Percentiles rank a stretch among this genome's conserved stretches.
Evolutionary conservation across 495 filamentous ascomycete species (phyloP).

Genomic region (Aspergillus sparsus): DNA sequence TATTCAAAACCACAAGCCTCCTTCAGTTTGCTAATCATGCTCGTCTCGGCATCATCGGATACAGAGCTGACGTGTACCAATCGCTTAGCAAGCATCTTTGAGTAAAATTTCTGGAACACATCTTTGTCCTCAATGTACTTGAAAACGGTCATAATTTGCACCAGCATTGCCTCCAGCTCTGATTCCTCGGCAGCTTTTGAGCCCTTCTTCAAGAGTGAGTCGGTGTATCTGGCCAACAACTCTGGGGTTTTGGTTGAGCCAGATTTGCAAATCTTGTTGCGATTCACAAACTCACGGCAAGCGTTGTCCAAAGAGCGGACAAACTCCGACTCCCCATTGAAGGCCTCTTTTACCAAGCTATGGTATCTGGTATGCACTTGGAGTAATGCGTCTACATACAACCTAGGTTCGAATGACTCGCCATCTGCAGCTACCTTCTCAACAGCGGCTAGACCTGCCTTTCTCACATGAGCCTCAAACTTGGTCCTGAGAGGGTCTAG

Average conservation of each 20-base stretch:
- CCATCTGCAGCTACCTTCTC: slow-evolving; percentile 88
- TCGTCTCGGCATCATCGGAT: slow-evolving; percentile 95
- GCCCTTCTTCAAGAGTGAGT: slow-evolving; percentile 89
- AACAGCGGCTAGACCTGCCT: slow-evolving; percentile 81
- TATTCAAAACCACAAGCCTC: slow-evolving; percentile 99
- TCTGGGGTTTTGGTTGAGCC: slow-evolving; percentile 92
- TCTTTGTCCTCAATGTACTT: slow-evolving; percentile 99
- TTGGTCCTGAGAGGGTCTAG: slow-evolving; percentile 83
- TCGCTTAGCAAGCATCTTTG: slow-evolving; percentile 91
- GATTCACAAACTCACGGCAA: slow-evolving; percentile 96
- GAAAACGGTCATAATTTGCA: slow-evolving; percentile 99
- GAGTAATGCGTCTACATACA: slow-evolving; percentile 92
- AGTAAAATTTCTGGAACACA: slow-evolving; percentile 99
- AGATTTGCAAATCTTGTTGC: slow-evolving; percentile 90
- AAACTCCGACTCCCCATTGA: slow-evolving; percentile 95
- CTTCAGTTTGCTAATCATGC: slow-evolving; percentile 99
- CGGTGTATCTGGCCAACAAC: slow-evolving; percentile 93
- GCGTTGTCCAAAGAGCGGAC: slow-evolving; percentile 96
- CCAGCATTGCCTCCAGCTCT: slow-evolving; percentile 84
- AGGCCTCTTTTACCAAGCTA: slow-evolving; percentile 85
- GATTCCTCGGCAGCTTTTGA: slow-evolving; percentile 87
- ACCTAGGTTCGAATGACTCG: slow-evolving; percentile 90
- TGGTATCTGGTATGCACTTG: slow-evolving; percentile 94
- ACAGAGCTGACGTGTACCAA: slow-evolving; percentile 92
- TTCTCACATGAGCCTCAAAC: slow-evolving; percentile 92